phyloP scores from a whole-genome alignment of 176 grass and related monocot genomes.

The Cymbopogon citratus region DNA sequence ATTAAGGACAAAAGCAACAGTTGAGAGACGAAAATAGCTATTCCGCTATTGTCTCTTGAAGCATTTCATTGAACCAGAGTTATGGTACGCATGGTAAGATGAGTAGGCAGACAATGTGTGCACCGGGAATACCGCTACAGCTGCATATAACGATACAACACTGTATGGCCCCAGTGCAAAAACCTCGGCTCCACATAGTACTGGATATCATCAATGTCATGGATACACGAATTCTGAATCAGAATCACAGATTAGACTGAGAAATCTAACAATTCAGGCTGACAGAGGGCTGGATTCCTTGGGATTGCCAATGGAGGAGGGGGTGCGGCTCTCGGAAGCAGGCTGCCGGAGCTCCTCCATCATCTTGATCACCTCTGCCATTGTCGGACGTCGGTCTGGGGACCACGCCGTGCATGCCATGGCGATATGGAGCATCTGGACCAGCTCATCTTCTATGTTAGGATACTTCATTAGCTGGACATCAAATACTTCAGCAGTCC shows the following conservation, averaged over 20 bases:
- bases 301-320: constrained; percentile 41
- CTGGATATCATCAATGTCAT: not conserved
- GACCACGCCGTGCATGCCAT: constrained; percentile 62
- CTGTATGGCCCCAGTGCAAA: not conserved
- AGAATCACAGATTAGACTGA: not conserved
- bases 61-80: not conserved
- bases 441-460: constrained; percentile 83
- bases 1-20: not conserved
- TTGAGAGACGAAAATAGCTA: not conserved
- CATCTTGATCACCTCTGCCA: constrained; percentile 68
- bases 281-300: constrained; percentile 44
- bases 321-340: constrained; percentile 39
- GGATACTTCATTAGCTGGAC: constrained; percentile 54
- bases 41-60: not conserved
- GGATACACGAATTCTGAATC: not conserved
- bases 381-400: constrained; percentile 65
- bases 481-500: constrained; percentile 95
- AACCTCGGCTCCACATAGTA: constrained; percentile 17
- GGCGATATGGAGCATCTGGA: constrained; percentile 88
- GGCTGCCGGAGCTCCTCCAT: constrained; percentile 62
- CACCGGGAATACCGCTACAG: not conserved
- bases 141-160: not conserved
- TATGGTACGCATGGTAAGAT: not conserved
- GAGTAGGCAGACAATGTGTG: not conserved
- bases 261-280: not conserved